A percentile compares a stretch with the other conserved stretches of the same genome.
Conservation (phyloP, 2,329 filamentous ascomycete species). For the Salinomyces thailandicus region DNA sequence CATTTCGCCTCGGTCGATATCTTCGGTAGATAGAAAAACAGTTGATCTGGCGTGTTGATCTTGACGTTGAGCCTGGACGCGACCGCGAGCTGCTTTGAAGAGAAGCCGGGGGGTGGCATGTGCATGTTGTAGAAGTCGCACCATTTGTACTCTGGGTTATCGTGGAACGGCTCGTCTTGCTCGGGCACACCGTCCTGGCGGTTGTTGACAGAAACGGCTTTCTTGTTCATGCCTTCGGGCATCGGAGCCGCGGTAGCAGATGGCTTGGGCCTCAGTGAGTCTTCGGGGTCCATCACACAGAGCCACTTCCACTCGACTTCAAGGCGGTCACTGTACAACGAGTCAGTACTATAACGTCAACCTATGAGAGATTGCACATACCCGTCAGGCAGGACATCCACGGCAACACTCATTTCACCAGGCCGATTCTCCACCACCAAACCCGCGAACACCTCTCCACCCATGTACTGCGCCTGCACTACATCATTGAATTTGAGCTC, state of each 20-base stretch:
- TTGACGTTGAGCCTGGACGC: constrained; percentile 57
- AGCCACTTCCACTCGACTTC: constrained; percentile 83
- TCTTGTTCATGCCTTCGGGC: constrained; percentile 45
- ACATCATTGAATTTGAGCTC: constrained; percentile 62
- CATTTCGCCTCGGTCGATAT: constrained; percentile 82
- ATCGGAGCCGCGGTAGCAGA: constrained; percentile 62
- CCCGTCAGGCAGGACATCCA: constrained; percentile 79
- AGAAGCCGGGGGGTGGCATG: constrained; percentile 32
- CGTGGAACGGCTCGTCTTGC: constrained; percentile 38
- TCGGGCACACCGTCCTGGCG: constrained; percentile 41
- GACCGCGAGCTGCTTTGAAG: constrained; percentile 25
- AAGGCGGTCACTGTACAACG: constrained; percentile 50
- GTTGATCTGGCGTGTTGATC: constrained; percentile 57
- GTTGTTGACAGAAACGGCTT: constrained; percentile 36
- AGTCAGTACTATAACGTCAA: constrained; percentile 5
- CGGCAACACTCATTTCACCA: constrained; percentile 62
- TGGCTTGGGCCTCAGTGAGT: constrained; percentile 63
- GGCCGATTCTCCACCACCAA: constrained; percentile 72
- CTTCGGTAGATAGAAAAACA: constrained; percentile 83
- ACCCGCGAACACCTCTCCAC: constrained; percentile 83
- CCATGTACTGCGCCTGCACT: constrained; percentile 75
- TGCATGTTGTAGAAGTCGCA: constrained; percentile 59
- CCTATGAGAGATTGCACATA: constrained; percentile 37
- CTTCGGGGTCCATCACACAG: constrained; percentile 58
- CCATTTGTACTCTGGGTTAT: constrained; percentile 38